phyloP scores from a whole-genome alignment of 176 grass and related monocot species.

The Oryza glumipatula region DNA sequence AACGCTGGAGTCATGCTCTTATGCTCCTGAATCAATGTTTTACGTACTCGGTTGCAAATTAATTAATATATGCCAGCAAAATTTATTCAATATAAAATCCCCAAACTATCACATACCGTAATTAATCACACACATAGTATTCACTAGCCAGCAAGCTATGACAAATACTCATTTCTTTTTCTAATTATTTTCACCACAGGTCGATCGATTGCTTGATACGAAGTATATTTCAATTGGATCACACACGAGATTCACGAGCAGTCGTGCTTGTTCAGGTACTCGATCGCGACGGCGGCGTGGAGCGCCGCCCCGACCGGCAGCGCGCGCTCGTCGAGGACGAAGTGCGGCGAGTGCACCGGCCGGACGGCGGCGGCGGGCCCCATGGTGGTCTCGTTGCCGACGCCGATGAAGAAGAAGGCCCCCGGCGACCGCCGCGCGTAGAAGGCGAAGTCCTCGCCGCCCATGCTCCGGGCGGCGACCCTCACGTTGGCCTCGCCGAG shows the following conservation, averaged over 20 bases:
- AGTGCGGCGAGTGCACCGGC: conserved; percentile 56
- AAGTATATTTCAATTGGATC: too few relatives aligned
- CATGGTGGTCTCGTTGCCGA: conserved; percentile 42
- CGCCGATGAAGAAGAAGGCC: conserved; percentile 55
- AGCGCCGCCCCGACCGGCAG: conserved; percentile 64
- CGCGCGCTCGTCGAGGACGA: conserved; percentile 51
- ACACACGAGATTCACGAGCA: not conserved
- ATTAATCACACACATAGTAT: not conserved
- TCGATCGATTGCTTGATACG: too few relatives aligned
- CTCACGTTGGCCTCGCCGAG: conserved; percentile 48
- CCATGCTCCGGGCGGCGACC: not conserved
- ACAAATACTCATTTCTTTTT: not conserved
- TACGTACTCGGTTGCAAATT: too few relatives aligned
- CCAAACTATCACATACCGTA: not conserved
- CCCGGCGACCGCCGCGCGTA: conserved; percentile 44
- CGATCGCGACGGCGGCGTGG: conserved; percentile 59
- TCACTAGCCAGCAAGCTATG: not conserved
- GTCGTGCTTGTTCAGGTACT: conserved; percentile 51
- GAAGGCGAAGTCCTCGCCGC: conserved; percentile 68
- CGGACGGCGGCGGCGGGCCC: not conserved
- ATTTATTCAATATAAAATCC: not conserved
- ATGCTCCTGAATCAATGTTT: too few relatives aligned
- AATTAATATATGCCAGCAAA: too few relatives aligned
- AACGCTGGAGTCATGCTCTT: too few relatives aligned
- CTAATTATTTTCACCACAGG: too few relatives aligned